Conservation (phyloP, 1,139 yeast genomes). For the Diutina pseudorugosa region DNA sequence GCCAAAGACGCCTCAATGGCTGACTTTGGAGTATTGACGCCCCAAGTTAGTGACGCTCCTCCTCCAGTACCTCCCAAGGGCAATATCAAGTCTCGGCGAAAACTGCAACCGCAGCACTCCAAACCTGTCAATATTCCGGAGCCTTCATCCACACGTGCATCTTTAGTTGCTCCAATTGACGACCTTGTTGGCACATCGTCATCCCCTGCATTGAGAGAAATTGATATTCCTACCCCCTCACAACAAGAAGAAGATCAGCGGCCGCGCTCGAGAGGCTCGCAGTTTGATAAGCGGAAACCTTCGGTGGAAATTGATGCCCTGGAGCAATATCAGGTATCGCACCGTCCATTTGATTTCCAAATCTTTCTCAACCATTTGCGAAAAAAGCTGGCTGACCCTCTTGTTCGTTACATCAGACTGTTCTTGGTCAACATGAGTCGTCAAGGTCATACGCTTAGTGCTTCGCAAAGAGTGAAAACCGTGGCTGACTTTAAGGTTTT, state of each 20-base stretch:
- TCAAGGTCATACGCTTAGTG: slow-evolving; percentile 50
- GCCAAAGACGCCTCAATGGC: background rate
- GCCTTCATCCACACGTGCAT: background rate
- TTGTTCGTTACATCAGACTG: slow-evolving; percentile 74
- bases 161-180: background rate
- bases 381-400: slow-evolving; percentile 73
- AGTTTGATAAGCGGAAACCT: background rate
- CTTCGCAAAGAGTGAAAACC: slow-evolving; percentile 67
- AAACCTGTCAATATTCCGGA: background rate
- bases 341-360: slow-evolving; percentile 58
- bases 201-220: background rate
- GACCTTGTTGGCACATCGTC: background rate
- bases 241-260: background rate
- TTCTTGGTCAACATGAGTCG: slow-evolving; percentile 65
- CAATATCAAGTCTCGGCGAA: background rate
- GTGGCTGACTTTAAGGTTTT: slow-evolving; percentile 63
- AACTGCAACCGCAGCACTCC: background rate
- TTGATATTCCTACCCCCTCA: background rate
- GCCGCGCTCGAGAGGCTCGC: background rate
- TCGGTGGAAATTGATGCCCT: background rate
- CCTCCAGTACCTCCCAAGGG: background rate
- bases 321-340: slow-evolving; percentile 1
- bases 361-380: slow-evolving; percentile 61
- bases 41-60: background rate
- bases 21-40: background rate